Conservation (phyloP, 2,329 filamentous ascomycete species). For the Aspergillaceae sp. region DNA sequence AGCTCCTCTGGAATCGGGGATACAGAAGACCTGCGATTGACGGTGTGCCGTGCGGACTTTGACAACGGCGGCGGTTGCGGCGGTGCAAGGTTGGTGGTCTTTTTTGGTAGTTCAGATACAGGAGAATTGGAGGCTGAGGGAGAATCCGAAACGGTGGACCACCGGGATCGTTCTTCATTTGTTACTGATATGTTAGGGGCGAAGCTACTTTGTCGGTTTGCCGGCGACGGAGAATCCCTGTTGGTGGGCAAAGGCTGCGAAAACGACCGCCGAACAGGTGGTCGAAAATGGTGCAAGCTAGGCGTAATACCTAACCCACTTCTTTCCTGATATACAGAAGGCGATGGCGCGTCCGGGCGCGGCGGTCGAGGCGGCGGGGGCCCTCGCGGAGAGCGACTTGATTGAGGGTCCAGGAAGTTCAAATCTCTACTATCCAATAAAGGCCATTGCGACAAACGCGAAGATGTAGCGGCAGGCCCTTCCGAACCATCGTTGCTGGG, state of each 20-base stretch:
- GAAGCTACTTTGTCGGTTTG: slow-evolving; percentile 3
- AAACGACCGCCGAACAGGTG: slow-evolving; percentile 16
- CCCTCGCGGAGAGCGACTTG: slow-evolving; percentile 21
- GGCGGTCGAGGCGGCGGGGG: slow-evolving; percentile 36
- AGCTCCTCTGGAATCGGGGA: slow-evolving; percentile 70
- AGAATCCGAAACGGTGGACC: slow-evolving; percentile 18
- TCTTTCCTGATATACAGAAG: slow-evolving; percentile 28
- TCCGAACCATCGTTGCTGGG: slow-evolving; percentile 7
- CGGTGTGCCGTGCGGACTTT: slow-evolving; percentile 35
- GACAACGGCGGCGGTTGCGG: slow-evolving; percentile 12
- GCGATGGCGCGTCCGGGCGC: slow-evolving; percentile 32
- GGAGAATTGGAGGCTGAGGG: slow-evolving; percentile 23
- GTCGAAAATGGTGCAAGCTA: slow-evolving; percentile 14
- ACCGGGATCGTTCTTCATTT: slow-evolving; percentile 18
- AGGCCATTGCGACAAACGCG: slow-evolving; percentile 40
- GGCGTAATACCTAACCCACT: slow-evolving; percentile 18
- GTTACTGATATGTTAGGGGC: slow-evolving; percentile 18
- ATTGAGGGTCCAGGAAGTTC: slow-evolving; percentile 18
- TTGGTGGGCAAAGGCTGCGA: slow-evolving; percentile 16
- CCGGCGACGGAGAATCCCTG: not conserved
- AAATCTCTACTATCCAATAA: slow-evolving; percentile 28
- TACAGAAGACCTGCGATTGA: slow-evolving; percentile 56
- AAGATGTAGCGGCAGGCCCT: slow-evolving; percentile 12
- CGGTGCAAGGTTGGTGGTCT: slow-evolving; percentile 22
- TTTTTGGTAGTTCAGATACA: slow-evolving; percentile 14